A percentile compares a stretch with the other conserved stretches of the same genome.
These are phyloP conservation scores for Daldinia sp. DNA, from an alignment of 2,329 filamentous ascomycete species.

Conservation along the genomic window DNA sequence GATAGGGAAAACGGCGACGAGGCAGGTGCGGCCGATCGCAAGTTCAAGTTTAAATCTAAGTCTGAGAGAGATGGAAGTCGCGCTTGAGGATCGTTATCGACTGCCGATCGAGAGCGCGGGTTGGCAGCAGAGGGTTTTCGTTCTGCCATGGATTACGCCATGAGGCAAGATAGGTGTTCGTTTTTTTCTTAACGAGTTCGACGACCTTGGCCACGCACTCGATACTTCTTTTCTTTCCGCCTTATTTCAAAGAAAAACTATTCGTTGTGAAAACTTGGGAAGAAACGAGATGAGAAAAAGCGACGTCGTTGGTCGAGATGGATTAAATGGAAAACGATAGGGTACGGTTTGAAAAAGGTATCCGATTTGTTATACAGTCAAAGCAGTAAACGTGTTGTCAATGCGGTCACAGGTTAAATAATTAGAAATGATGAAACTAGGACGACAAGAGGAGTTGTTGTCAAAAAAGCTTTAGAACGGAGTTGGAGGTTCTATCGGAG, in stretches of 20 bases:
- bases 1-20: slow-evolving; percentile 39
- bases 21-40: slow-evolving; percentile 40
- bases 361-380: slow-evolving; percentile 14
- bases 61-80: slow-evolving; percentile 54
- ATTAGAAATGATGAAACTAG: slow-evolving; percentile 10
- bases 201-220: slow-evolving; percentile 21
- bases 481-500: slow-evolving; percentile 35
- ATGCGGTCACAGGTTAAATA: not conserved
- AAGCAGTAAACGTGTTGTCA: not conserved
- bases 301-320: not conserved
- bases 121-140: slow-evolving; percentile 59
- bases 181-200: slow-evolving; percentile 23
- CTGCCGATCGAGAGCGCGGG: slow-evolving; percentile 60
- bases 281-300: slow-evolving; percentile 1
- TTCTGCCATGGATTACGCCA: slow-evolving; percentile 76
- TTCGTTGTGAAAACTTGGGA: slow-evolving; percentile 10
- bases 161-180: slow-evolving; percentile 55
- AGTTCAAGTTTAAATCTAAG: slow-evolving; percentile 29
- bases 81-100: slow-evolving; percentile 61
- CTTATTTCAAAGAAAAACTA: not conserved
- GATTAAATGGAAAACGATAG: not conserved
- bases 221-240: not conserved
- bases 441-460: slow-evolving; percentile 5
- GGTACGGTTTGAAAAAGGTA: slow-evolving; percentile 2
- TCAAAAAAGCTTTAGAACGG: slow-evolving; percentile 11